Percentiles rank a stretch among this genome's conserved stretches.
phyloP scores from a whole-genome alignment of 2,329 filamentous ascomycete genomes.

The Zopfia rhizophila region DNA sequence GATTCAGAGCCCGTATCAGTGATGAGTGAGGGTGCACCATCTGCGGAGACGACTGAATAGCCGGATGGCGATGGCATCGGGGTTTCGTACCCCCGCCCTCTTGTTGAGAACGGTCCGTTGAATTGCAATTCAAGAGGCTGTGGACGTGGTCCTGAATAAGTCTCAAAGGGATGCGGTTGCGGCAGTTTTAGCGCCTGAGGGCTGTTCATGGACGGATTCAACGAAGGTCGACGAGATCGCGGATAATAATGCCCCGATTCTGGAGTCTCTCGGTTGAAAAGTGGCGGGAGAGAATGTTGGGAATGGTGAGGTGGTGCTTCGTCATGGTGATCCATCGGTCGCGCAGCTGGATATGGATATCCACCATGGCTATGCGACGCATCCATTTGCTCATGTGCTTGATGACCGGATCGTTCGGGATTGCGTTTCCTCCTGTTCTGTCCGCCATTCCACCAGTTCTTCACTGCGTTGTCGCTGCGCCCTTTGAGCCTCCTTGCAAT shows the following conservation, averaged over 20 bases:
- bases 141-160: slow-evolving; percentile 44
- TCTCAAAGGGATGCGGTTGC: slow-evolving; percentile 44
- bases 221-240: slow-evolving; percentile 39
- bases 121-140: slow-evolving; percentile 43
- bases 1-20: slow-evolving; percentile 69
- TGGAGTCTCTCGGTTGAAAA: slow-evolving; percentile 18
- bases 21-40: slow-evolving; percentile 73
- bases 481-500: slow-evolving; percentile 84
- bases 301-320: slow-evolving; percentile 23
- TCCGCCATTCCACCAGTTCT: slow-evolving; percentile 98
- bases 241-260: slow-evolving; percentile 29
- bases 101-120: slow-evolving; percentile 33
- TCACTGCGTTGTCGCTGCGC: slow-evolving; percentile 93
- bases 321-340: slow-evolving; percentile 36
- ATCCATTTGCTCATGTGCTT: slow-evolving; percentile 39
- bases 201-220: slow-evolving; percentile 38
- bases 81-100: slow-evolving; percentile 58
- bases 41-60: slow-evolving; percentile 71
- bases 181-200: slow-evolving; percentile 44
- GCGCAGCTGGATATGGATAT: slow-evolving; percentile 40
- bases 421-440: slow-evolving; percentile 77
- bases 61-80: slow-evolving; percentile 72
- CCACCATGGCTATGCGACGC: slow-evolving; percentile 40
- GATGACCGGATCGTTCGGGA: slow-evolving; percentile 43
- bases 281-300: slow-evolving; percentile 30